Evolutionary conservation across 352 stramenopile species (phyloP).

Genomic region (Thalassiosira exigua): DNA sequence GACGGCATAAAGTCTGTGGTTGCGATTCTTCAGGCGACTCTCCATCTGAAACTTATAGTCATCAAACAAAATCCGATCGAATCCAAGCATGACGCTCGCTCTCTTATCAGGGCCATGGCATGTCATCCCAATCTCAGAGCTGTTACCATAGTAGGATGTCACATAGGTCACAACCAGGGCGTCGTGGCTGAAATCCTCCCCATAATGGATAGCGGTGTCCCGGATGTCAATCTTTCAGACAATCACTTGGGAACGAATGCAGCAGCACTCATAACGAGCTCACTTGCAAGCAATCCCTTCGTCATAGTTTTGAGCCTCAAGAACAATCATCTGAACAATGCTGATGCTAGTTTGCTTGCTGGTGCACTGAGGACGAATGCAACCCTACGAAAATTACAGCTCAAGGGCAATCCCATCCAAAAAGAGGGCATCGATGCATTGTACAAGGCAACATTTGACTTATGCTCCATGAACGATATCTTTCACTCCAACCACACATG

Average conservation of each 20-base stretch:
- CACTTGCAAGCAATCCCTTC: slow-evolving; percentile 10
- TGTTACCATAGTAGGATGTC: neutral
- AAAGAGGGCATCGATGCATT: neutral
- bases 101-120: neutral
- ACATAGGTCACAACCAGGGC: neutral
- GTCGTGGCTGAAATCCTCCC: neutral
- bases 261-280: neutral
- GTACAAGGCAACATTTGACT: neutral
- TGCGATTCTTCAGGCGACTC: neutral
- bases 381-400: neutral
- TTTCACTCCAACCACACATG: slow-evolving; percentile 23
- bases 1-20: slow-evolving; percentile 7
- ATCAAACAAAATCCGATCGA: neutral
- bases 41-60: neutral
- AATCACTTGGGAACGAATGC: slow-evolving; percentile 18
- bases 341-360: slow-evolving; percentile 3
- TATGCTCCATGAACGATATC: slow-evolving; percentile 5
- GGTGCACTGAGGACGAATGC: slow-evolving; percentile 13
- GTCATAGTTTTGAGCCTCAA: slow-evolving; percentile 8
- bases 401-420: slow-evolving; percentile 9
- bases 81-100: neutral
- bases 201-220: neutral
- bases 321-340: slow-evolving; percentile 16
- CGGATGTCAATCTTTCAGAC: neutral
- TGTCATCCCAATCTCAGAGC: neutral